Conservation (phyloP, 2,329 filamentous ascomycete genomes). For the Nigrospora oryzae region DNA sequence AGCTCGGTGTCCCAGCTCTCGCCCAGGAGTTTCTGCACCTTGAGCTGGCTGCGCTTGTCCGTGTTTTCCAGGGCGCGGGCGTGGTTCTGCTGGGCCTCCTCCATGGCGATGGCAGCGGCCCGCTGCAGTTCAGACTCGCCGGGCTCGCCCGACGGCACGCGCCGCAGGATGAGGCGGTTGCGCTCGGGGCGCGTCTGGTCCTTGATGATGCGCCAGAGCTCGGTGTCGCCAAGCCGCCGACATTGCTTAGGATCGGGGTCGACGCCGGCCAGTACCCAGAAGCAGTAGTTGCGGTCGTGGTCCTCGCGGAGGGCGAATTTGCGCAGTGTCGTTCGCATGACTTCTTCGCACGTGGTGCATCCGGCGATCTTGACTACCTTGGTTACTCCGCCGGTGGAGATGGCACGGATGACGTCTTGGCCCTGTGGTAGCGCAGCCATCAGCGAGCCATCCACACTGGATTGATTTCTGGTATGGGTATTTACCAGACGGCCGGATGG, state of each 20-base stretch:
- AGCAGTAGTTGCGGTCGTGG: slow-evolving; percentile 92
- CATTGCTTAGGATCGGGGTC: slow-evolving; percentile 77
- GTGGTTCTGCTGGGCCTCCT: slow-evolving; percentile 73
- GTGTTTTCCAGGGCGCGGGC: slow-evolving; percentile 51
- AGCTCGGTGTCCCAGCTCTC: slow-evolving; percentile 75
- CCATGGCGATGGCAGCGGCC: slow-evolving; percentile 80
- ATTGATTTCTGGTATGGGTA: slow-evolving; percentile 69
- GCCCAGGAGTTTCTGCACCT: slow-evolving; percentile 82
- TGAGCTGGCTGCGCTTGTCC: slow-evolving; percentile 74
- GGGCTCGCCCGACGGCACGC: slow-evolving; percentile 87
- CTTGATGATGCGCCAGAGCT: slow-evolving; percentile 85
- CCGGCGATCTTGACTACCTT: slow-evolving; percentile 91
- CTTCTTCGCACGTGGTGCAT: slow-evolving; percentile 85
- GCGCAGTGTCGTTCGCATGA: slow-evolving; percentile 79
- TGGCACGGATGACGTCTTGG: slow-evolving; percentile 85
- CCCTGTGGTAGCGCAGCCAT: slow-evolving; percentile 80
- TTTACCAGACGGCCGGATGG: slow-evolving; percentile 55
- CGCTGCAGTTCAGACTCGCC: slow-evolving; percentile 78
- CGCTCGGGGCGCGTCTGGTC: slow-evolving; percentile 78
- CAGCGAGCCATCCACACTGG: slow-evolving; percentile 76
- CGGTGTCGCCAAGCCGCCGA: slow-evolving; percentile 74
- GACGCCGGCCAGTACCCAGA: slow-evolving; percentile 82
- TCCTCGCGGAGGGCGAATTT: slow-evolving; percentile 86
- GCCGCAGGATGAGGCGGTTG: slow-evolving; percentile 81
- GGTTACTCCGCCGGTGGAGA: slow-evolving; percentile 83